Evolutionary conservation across 192 early-diverging fungal genomes (phyloP).

Genomic region (Chytriomyces confervae): DNA sequence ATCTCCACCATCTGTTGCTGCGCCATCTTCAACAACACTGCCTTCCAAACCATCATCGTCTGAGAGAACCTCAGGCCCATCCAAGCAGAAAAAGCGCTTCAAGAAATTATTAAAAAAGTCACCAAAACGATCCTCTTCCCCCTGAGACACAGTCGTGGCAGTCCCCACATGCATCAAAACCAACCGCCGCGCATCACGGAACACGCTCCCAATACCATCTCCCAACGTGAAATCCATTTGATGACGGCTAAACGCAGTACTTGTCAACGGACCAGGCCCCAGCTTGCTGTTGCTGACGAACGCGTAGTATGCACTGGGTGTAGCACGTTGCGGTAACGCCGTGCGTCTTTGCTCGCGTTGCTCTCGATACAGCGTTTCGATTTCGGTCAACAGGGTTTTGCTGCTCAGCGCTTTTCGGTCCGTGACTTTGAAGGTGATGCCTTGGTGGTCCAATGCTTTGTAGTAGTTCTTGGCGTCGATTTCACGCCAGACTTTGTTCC

Average conservation of each 20-base stretch:
- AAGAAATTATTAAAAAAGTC: constrained; percentile 79
- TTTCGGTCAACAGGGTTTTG: constrained; percentile 83
- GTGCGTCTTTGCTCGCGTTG: constrained; percentile 65
- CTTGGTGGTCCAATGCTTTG: constrained; percentile 94
- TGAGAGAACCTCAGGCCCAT: constrained; percentile 58
- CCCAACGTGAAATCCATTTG: constrained; percentile 84
- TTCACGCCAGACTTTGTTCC: constrained; percentile 97
- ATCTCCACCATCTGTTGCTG: background rate
- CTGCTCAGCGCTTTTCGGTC: constrained; percentile 82
- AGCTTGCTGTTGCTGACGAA: constrained; percentile 20
- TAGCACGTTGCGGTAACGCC: background rate
- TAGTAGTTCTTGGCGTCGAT: constrained; percentile 92
- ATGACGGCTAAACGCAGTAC: constrained; percentile 50
- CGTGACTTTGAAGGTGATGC: constrained; percentile 83
- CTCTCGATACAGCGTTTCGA: constrained; percentile 84
- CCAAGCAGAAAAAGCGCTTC: constrained; percentile 67
- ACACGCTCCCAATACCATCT: constrained; percentile 64
- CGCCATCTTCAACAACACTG: constrained; percentile 26
- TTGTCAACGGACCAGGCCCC: background rate
- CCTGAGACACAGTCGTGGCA: constrained; percentile 55
- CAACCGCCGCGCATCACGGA: constrained; percentile 79
- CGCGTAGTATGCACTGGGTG: constrained; percentile 27
- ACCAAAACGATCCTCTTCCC: constrained; percentile 77
- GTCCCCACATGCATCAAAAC: constrained; percentile 75
- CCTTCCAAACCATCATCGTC: constrained; percentile 46